These are phyloP conservation scores for Dendrobium huoshanense DNA, from an alignment of 106 monocot genomes.

Conservation along the genomic window DNA sequence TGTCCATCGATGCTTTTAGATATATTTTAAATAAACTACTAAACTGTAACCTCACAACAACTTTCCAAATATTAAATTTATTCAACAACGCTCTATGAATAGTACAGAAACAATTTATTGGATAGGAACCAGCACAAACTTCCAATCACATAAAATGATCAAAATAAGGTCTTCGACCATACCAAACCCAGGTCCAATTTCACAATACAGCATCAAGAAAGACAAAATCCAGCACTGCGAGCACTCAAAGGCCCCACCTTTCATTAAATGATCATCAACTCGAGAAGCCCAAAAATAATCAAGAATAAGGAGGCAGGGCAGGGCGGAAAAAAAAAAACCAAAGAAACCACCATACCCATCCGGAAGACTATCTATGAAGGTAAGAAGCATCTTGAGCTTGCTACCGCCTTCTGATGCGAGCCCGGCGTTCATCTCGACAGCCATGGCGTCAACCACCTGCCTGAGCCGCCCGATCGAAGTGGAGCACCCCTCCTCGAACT, in stretches of 20 bases:
- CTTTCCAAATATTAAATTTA: conserved; percentile 2
- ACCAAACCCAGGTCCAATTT: conserved; percentile 1
- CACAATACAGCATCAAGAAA: conserved; percentile 5
- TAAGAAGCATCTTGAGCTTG: conserved; percentile 78
- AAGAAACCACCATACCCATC: conserved; percentile 33
- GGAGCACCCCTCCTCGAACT: conserved; percentile 58
- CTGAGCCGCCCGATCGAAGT: conserved; percentile 36
- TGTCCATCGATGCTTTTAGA: not conserved
- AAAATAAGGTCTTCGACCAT: not conserved
- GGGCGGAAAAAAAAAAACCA: not conserved
- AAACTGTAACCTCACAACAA: not conserved
- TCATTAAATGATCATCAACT: not conserved
- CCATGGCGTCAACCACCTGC: conserved; percentile 79
- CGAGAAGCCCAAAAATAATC: not conserved
- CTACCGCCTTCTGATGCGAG: conserved; percentile 77
- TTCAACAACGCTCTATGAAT: not conserved
- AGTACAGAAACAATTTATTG: not conserved
- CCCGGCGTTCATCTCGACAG: conserved; percentile 84
- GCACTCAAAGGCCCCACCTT: conserved; percentile 1
- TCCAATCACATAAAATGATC: conserved; percentile 7
- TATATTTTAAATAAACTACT: not conserved
- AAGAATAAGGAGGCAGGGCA: not conserved
- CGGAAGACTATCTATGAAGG: conserved; percentile 57
- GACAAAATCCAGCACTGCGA: conserved; percentile 6
- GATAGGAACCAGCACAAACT: not conserved